phyloP scores from a whole-genome alignment of 306 rosid genomes.

The Leucaena leucocephala region DNA sequence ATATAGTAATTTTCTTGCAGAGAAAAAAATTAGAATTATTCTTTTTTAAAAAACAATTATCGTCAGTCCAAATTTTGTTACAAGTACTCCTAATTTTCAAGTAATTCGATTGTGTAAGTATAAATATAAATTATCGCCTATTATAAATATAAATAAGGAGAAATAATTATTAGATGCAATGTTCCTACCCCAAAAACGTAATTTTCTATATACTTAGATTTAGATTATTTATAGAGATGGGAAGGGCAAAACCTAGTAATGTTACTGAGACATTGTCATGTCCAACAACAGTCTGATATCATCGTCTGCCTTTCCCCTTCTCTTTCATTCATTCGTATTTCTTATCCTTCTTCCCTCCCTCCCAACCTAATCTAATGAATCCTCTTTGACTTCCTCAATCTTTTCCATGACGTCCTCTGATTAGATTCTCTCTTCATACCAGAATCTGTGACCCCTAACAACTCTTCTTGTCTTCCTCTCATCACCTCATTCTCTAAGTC shows the following conservation, averaged over 20 bases:
- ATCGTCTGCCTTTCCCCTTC: background rate
- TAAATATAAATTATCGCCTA: background rate
- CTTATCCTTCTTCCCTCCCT: background rate
- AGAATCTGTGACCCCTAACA: conserved; percentile 45
- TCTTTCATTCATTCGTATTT: background rate
- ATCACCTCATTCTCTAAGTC: background rate
- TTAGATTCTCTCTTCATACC: conserved; percentile 59
- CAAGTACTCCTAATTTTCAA: too few species aligned
- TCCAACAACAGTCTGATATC: conserved; percentile 29
- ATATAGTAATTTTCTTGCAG: too few species aligned
- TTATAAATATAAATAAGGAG: background rate
- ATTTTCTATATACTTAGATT: background rate
- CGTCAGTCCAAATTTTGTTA: too few species aligned
- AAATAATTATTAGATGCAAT: background rate
- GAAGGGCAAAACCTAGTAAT: conserved; percentile 46
- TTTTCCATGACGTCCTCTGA: conserved; percentile 54
- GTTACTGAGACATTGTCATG: conserved; percentile 30
- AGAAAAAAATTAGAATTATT: too few species aligned
- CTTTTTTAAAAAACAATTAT: too few species aligned
- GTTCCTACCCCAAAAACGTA: background rate
- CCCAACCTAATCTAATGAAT: conserved; percentile 39
- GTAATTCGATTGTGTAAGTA: background rate
- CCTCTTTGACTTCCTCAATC: conserved; percentile 54
- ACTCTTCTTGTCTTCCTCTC: conserved; percentile 35
- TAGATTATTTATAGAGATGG: background rate